Evolutionary conservation across 305 asterid species (phyloP), one percentile per base, ranked within the genome.

Genomic region (Solanum aculeatissimum): DNA sequence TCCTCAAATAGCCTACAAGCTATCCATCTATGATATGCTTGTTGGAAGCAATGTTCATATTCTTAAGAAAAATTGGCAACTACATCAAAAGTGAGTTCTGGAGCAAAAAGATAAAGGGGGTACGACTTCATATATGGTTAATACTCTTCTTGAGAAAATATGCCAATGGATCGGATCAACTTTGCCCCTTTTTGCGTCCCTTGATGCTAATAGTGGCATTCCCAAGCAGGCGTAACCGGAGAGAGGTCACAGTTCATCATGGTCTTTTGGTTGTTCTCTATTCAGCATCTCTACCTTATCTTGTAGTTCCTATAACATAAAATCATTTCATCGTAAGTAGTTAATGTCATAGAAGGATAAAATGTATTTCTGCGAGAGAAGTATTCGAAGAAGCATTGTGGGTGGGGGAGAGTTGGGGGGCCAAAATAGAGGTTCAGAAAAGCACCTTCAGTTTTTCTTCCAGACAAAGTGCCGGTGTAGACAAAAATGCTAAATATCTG

Each of bases 401-500:
- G 15, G 79, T 35, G 7, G 19, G 38, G 53, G 3, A 21, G 18
- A 14, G 58, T 6, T 12, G 57, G 38, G 81, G 79, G 42, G 40
- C 9, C 1, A 32, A 45, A 32, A 32, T 69, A 8, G 3, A 25
- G 70, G 47, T 65, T 21, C 3, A 6, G 68, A 29, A 16, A 38
- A 60, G 38, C 65, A 93, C 99, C 99, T 94, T 92, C 10, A 94
- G 97, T 87, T 90, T 94, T 82, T 87, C 91, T 81, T 97, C 98
- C 23, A 83, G 79, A 82, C 99, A 97, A 58, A 95, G 74, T 54
- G 97, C 97, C 32, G 99, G 98, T 58, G 99, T 95, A 80, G 96
- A 88, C 86, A 97, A 84, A 88, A 94, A 86, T 7, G 97, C 96
- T 83, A 91, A 38, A 81, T 97, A 97, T 87, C 99, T 97, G 95